Evolutionary conservation across 2,329 filamentous ascomycete genomes (phyloP), one percentile per base, ranked within the genome.

Genomic region (Curvularia eragrostidis): DNA sequence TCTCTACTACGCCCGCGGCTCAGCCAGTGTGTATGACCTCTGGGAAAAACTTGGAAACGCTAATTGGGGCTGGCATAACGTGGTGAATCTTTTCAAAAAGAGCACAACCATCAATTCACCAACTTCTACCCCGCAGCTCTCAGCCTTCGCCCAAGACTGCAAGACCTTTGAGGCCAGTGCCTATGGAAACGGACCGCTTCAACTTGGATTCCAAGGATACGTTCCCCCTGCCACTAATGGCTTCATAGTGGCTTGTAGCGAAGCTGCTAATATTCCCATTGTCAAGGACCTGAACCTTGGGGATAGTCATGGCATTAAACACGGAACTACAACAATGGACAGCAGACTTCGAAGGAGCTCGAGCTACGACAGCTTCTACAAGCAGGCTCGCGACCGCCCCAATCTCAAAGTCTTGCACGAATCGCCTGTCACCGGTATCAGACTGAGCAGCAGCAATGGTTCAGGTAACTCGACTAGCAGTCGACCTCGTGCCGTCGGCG

Each of bases 21-120:
- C 66, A 24, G 56, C 65, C 6, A 67, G 55, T 3, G 70, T 76
- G 19, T 78, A 77, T 48, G 81, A 88, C 68, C 78, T 78, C 1
- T 88, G 86, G 85, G 81, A 78, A 38, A 70, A 77, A n/a, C 70
- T 87, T 8, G 85, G 86, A 1, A 88, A 88, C 59, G 54, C 70
- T 1, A 85, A 84, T 1, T 89, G 86, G 86, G 77, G 79, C 1
- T 70, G 66, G 67, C 28, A 63, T 7, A 61, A 69, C 23, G 59
- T 67, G 1, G 68, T 62, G 44, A 65, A 53, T 2, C 47, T 66
- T 0, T 73, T 73, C 36, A 50, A 42, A 46, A 73, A 66, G 59
- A 69, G 65, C 32, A 75, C 72, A 3, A 68, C 62, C 21, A 65
- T 75, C 54, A 73, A 72, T 46, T 60, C 72, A 3, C 71, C 72